Percentiles rank a stretch among this genome's conserved stretches.
Evolutionary conservation across 169 alveolate genomes (phyloP).

Genomic region (Cryptosporidium baileyi): DNA sequence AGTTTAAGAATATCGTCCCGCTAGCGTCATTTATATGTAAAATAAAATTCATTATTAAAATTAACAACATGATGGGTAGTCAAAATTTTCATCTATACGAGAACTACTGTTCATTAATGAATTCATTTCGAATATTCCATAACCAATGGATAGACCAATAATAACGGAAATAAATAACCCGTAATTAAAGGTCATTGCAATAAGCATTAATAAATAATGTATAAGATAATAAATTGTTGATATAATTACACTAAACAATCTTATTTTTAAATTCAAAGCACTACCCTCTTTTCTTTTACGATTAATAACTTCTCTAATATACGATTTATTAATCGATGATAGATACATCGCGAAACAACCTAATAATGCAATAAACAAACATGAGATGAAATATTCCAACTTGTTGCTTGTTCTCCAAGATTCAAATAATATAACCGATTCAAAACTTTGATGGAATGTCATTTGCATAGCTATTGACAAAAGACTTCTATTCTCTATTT

Average conservation of each 20-base stretch:
- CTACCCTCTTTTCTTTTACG: background rate
- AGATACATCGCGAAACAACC: constrained; percentile 49
- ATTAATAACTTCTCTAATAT: background rate
- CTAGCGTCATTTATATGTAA: too few species aligned
- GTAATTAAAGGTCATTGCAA: constrained; percentile 64
- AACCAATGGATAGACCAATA: constrained; percentile 41
- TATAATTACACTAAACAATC: background rate
- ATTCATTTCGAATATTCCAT: constrained; percentile 22
- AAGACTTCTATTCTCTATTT: background rate
- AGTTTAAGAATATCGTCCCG: too few species aligned
- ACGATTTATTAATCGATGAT: constrained; percentile 22
- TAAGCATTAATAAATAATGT: constrained; percentile 50
- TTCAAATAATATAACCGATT: constrained; percentile 49
- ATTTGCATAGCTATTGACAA: constrained; percentile 47
- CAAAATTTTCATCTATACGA: background rate
- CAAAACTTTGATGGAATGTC: constrained; percentile 54
- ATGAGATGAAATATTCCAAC: constrained; percentile 13
- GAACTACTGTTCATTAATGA: background rate
- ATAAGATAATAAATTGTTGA: background rate
- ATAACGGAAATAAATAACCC: constrained; percentile 61
- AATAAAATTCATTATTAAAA: too few species aligned
- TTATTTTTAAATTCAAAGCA: background rate
- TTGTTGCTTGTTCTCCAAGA: constrained; percentile 36
- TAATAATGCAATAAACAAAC: constrained; percentile 15
- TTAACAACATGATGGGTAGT: constrained; percentile 42